Evolutionary conservation across 768 basidiomycete species (phyloP).

Genomic region (Russula virescens): DNA sequence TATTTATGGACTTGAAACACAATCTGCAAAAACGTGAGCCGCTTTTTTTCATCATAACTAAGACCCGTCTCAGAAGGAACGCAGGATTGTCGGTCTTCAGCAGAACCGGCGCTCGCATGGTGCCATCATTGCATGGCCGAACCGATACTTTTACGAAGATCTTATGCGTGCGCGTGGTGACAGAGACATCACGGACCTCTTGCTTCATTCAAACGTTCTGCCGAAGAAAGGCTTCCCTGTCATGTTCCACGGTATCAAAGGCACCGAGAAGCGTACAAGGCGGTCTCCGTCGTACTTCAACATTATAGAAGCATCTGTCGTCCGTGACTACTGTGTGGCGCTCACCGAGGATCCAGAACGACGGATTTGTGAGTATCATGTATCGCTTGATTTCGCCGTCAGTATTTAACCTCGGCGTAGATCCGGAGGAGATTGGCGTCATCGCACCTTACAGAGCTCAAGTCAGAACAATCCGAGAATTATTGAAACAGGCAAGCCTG

Average conservation of each 20-base stretch:
- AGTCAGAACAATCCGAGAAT: slow-evolving; percentile 30
- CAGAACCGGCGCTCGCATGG: slow-evolving; percentile 24
- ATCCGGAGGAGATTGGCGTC: slow-evolving; percentile 33
- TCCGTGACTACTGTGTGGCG: slow-evolving; percentile 31
- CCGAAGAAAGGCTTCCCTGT: slow-evolving; percentile 29
- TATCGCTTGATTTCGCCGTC: background rate
- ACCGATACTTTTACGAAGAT: slow-evolving; percentile 38
- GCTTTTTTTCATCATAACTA: background rate
- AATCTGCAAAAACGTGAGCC: slow-evolving; percentile 32
- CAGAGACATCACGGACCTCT: slow-evolving; percentile 26
- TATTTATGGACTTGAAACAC: slow-evolving; percentile 28
- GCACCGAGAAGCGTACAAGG: slow-evolving; percentile 33
- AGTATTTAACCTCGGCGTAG: slow-evolving; percentile 18
- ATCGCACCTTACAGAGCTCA: slow-evolving; percentile 40
- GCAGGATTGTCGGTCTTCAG: slow-evolving; percentile 21
- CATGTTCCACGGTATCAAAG: slow-evolving; percentile 33
- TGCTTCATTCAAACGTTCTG: slow-evolving; percentile 30
- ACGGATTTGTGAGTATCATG: slow-evolving; percentile 29
- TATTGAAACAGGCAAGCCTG: slow-evolving; percentile 23
- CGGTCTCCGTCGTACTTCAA: slow-evolving; percentile 40
- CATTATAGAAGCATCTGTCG: slow-evolving; percentile 33
- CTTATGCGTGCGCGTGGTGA: slow-evolving; percentile 32
- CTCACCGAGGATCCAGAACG: slow-evolving; percentile 29
- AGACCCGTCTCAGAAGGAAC: slow-evolving; percentile 1
- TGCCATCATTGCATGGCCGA: slow-evolving; percentile 51